phyloP scores from a whole-genome alignment of 2,329 filamentous ascomycete species.

The Botrytis fragariae region DNA sequence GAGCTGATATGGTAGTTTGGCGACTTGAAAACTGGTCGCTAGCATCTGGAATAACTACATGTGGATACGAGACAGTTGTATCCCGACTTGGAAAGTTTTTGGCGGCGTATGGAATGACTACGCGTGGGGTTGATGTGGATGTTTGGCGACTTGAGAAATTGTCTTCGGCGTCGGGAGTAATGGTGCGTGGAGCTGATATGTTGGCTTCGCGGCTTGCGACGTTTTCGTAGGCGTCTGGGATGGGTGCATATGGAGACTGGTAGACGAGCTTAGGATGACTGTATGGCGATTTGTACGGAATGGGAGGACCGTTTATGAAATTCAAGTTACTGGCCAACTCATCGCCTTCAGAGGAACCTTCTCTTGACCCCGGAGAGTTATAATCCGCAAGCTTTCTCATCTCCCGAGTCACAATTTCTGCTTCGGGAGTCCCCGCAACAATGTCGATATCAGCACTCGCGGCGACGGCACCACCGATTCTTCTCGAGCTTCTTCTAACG shows the following conservation, averaged over 20 bases:
- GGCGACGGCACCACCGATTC: not conserved
- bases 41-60: too few species aligned
- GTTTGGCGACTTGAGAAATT: not conserved
- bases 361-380: not conserved
- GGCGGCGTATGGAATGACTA: too few species aligned
- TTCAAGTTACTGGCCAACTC: not conserved
- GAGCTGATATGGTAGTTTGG: not conserved
- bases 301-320: not conserved
- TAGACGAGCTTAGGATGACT: not conserved
- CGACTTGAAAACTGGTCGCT: not conserved
- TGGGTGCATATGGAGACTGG: not conserved
- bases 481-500: not conserved
- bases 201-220: not conserved
- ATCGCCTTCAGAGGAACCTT: not conserved
- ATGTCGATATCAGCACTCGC: not conserved
- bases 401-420: not conserved
- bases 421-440: not conserved
- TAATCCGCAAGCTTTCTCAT: too few species aligned
- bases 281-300: not conserved
- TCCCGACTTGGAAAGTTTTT: too few species aligned
- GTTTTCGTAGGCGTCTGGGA: accelerated
- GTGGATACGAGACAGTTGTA: not conserved
- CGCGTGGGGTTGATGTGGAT: not conserved
- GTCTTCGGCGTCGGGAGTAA: not conserved
- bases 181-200: not conserved